Conservation (phyloP, 2,329 filamentous ascomycete genomes). For the Hyphodiscus sp. region DNA sequence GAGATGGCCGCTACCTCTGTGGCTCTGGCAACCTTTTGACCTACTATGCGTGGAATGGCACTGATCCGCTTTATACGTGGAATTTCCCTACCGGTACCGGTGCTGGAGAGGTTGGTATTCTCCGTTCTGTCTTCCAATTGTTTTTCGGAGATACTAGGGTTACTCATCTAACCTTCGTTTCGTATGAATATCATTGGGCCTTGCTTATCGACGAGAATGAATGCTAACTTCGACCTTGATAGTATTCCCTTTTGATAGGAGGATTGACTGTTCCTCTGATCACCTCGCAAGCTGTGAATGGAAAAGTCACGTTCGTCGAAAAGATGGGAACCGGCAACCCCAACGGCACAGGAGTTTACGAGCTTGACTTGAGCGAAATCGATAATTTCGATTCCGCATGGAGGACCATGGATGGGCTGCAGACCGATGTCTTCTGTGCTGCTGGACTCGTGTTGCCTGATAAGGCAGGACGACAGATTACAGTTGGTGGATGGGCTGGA, state of each 20-base stretch:
- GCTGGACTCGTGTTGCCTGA: conserved; percentile 58
- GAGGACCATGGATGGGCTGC: conserved; percentile 50
- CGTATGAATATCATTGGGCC: too few relatives aligned
- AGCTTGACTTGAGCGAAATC: conserved; percentile 47
- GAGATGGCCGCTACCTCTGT: conserved; percentile 9
- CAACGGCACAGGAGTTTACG: conserved; percentile 60
- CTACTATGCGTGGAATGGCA: conserved; percentile 12
- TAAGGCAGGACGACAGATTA: conserved; percentile 57
- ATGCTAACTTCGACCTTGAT: too few relatives aligned
- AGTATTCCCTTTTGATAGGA: conserved; percentile 54
- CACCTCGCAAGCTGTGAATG: conserved; percentile 48
- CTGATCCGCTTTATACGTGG: conserved; percentile 52
- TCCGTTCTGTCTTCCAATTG: too few relatives aligned
- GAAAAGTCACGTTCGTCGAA: conserved; percentile 55
- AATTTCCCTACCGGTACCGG: conserved; percentile 38
- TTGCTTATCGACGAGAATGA: too few relatives aligned
- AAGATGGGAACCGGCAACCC: conserved; percentile 49
- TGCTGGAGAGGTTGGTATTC: conserved; percentile 44
- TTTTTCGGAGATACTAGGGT: too few relatives aligned
- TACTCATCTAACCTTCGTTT: too few relatives aligned
- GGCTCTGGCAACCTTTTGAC: conserved; percentile 12
- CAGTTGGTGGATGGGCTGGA: conserved; percentile 61
- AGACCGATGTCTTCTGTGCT: conserved; percentile 64
- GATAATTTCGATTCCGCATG: conserved; percentile 49
- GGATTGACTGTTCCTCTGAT: conserved; percentile 52